Evolutionary conservation across 345 rosid species (phyloP).

Genomic region (Psidium friedrichsthalianum): DNA sequence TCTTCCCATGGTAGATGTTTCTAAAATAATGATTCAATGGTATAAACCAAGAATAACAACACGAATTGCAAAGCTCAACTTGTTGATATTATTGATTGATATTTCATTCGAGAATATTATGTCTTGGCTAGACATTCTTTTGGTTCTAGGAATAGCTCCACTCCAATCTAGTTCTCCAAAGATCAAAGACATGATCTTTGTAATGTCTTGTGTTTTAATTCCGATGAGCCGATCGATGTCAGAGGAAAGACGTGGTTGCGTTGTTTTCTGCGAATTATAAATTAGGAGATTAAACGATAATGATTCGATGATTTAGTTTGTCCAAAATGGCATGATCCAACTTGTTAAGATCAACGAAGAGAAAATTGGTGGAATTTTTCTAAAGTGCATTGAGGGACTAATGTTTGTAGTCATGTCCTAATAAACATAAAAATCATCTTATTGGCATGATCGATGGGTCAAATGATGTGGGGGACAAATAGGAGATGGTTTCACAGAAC

Average conservation of each 20-base stretch:
- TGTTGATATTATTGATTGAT: neutral
- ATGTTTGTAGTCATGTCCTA: neutral
- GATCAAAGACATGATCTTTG: neutral
- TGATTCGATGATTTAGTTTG: neutral
- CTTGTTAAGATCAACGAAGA: too few relatives aligned
- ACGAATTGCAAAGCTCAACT: neutral
- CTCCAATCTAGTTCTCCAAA: neutral
- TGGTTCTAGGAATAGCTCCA: neutral
- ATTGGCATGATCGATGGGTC: neutral
- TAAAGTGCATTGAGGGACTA: neutral
- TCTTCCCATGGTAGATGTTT: neutral
- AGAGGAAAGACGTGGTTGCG: too few relatives aligned
- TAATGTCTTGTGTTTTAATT: too few relatives aligned
- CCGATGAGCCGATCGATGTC: too few relatives aligned
- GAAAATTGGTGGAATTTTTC: neutral
- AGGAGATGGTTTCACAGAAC: neutral
- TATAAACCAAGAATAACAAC: neutral
- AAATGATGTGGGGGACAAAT: neutral
- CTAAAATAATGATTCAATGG: neutral
- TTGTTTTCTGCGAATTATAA: neutral
- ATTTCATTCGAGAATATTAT: neutral
- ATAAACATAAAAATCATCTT: neutral
- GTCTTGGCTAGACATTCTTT: neutral
- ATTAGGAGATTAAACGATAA: fast-evolving
- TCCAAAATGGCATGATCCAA: neutral